Conservation (phyloP, 1,284 basidiomycete species). For the Tylopilus sp. region DNA sequence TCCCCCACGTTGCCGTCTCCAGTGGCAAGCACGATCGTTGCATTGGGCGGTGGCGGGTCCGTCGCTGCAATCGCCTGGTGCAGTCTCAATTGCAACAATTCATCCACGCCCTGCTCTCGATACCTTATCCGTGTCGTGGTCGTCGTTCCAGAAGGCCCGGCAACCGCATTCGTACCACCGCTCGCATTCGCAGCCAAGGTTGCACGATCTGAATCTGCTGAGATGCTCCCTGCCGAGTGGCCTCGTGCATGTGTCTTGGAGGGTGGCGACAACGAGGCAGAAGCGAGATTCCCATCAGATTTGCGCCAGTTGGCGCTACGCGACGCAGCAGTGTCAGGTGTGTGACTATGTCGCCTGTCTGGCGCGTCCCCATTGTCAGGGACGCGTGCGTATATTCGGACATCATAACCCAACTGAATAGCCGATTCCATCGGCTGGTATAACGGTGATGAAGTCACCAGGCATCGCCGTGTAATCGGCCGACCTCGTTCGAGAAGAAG, state of each 20-base stretch:
- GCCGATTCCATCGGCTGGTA: constrained; percentile 85
- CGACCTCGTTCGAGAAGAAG: constrained; percentile 82
- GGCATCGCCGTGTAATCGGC: constrained; percentile 72
- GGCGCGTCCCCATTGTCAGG: constrained; percentile 75
- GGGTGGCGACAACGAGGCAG: constrained; percentile 6
- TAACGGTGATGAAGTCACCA: constrained; percentile 85
- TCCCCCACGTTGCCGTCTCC: constrained; percentile 91
- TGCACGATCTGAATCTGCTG: constrained; percentile 37
- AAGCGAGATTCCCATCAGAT: constrained; percentile 22
- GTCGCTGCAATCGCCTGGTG: constrained; percentile 82
- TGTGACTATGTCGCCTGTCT: constrained; percentile 49
- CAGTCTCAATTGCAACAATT: constrained; percentile 88
- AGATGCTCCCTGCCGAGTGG: constrained; percentile 46
- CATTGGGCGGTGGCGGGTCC: constrained; percentile 68
- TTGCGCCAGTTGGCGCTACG: constrained; percentile 34
- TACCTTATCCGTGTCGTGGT: constrained; percentile 56
- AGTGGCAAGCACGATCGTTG: constrained; percentile 89
- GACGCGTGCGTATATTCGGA: constrained; percentile 82
- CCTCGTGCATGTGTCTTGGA: constrained; percentile 33
- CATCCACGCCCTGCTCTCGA: constrained; percentile 90
- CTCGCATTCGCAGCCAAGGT: constrained; percentile 3
- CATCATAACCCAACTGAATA: constrained; percentile 82
- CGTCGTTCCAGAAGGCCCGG: constrained; percentile 18
- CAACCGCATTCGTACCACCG: constrained; percentile 13
- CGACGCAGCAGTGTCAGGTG: constrained; percentile 22